Conservation (phyloP, 2,329 filamentous ascomycete genomes). For the Pseudogymnoascus sp. region DNA sequence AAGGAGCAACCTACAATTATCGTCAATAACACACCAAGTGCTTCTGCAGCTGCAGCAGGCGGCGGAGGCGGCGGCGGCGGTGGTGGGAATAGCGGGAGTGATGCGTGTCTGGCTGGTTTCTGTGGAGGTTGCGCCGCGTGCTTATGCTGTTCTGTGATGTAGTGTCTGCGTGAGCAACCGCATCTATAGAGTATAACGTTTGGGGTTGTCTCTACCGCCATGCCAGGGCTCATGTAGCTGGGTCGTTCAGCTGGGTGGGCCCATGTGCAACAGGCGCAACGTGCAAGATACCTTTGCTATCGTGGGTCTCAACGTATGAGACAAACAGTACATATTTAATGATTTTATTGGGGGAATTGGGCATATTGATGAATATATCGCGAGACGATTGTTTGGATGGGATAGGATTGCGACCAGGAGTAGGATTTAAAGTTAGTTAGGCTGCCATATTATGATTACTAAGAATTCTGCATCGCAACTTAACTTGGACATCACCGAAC, state of each 20-base stretch:
- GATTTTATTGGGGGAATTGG: background rate
- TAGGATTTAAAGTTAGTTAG: background rate
- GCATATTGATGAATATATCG: background rate
- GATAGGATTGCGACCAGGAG: background rate
- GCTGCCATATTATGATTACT: background rate
- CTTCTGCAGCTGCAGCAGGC: background rate
- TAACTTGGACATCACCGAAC: background rate
- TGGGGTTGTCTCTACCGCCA: background rate
- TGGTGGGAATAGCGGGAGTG: background rate
- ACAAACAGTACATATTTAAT: background rate
- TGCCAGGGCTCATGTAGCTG: background rate
- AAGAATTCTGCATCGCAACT: background rate
- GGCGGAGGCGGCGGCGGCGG: background rate
- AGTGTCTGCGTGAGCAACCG: conserved; percentile 24
- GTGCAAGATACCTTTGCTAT: background rate
- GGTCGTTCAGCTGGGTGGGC: background rate
- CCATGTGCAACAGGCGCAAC: background rate
- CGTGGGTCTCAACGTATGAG: background rate
- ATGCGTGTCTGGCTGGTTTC: background rate
- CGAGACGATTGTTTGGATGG: background rate
- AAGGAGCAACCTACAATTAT: background rate
- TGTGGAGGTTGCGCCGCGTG: background rate
- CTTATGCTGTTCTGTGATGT: background rate
- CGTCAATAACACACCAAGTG: background rate
- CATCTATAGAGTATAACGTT: background rate